Evolutionary conservation across 768 basidiomycete genomes (phyloP).

Genomic region (Psilocybe sp.): DNA sequence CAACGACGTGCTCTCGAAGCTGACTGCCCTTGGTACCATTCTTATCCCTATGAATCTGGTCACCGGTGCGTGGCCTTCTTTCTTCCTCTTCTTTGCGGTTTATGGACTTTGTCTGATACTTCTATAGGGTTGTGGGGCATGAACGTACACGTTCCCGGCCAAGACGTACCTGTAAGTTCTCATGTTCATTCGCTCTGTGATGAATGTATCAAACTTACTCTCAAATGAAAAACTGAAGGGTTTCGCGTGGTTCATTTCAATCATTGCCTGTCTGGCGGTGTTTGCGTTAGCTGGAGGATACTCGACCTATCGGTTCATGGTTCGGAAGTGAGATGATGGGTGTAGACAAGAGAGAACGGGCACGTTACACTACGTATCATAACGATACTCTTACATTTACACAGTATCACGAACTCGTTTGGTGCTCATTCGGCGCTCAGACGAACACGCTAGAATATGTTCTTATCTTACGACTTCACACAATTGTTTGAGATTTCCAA

Average conservation of each 20-base stretch:
- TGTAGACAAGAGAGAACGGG: neutral
- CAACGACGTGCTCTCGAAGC: conserved; percentile 95
- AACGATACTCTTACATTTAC: too few relatives aligned
- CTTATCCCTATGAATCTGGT: conserved; percentile 97
- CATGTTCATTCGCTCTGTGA: neutral
- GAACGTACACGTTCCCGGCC: conserved; percentile 96
- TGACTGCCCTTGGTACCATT: conserved; percentile 96
- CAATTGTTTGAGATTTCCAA: too few relatives aligned
- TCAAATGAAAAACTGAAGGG: conserved; percentile 25
- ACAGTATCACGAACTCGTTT: too few relatives aligned
- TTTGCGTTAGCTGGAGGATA: conserved; percentile 84
- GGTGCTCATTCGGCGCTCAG: too few relatives aligned
- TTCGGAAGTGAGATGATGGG: conserved; percentile 27
- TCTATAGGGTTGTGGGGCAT: conserved; percentile 87
- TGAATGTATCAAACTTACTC: neutral
- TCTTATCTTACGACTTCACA: too few relatives aligned
- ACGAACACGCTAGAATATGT: too few relatives aligned
- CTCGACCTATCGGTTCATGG: conserved; percentile 77
- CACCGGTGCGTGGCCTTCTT: conserved; percentile 56
- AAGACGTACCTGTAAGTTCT: conserved; percentile 59
- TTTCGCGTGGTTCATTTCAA: conserved; percentile 84
- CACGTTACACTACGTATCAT: neutral
- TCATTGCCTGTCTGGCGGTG: conserved; percentile 74
- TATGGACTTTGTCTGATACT: neutral
- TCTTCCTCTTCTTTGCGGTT: neutral